These are phyloP conservation scores for Daphne laureola DNA, from an alignment of 441 rosid species.

Conservation along the genomic window DNA sequence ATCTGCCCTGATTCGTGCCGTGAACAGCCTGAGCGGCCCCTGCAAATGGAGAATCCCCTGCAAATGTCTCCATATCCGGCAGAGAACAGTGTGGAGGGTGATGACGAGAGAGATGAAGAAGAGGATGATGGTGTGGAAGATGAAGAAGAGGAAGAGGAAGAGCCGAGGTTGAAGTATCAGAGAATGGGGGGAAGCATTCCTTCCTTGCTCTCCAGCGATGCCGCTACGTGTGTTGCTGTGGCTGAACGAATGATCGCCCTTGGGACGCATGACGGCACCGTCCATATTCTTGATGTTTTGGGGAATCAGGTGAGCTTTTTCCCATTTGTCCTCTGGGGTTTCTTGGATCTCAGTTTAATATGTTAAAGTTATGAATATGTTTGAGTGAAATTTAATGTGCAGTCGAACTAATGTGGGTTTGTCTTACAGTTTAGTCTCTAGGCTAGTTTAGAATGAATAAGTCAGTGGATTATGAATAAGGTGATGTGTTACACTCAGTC, in stretches of 20 bases:
- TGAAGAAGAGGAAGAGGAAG: constrained; percentile 68
- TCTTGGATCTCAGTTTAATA: neutral
- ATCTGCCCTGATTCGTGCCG: too few relatives aligned
- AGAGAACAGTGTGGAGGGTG: constrained; percentile 91
- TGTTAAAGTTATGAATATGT: too few relatives aligned
- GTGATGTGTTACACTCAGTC: too few relatives aligned
- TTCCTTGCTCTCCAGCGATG: constrained; percentile 62
- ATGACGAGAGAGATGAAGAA: constrained; percentile 48
- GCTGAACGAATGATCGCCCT: constrained; percentile 97
- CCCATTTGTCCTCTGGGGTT: neutral
- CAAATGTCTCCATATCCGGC: constrained; percentile 77
- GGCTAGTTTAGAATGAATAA: too few relatives aligned
- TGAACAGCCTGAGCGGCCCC: too few relatives aligned
- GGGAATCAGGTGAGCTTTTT: constrained; percentile 70
- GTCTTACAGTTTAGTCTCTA: too few relatives aligned
- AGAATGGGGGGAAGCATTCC: constrained; percentile 96
- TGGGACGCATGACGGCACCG: constrained; percentile 81
- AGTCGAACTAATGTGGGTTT: too few relatives aligned
- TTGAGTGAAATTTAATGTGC: too few relatives aligned
- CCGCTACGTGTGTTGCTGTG: constrained; percentile 87
- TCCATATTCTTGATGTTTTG: constrained; percentile 91
- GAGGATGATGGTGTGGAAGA: constrained; percentile 42
- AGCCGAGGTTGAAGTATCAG: constrained; percentile 95
- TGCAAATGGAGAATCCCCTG: constrained; percentile 1
- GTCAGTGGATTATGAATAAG: too few relatives aligned